Conservation (phyloP, 305 asterid genomes). For the Striga hermonthica region DNA sequence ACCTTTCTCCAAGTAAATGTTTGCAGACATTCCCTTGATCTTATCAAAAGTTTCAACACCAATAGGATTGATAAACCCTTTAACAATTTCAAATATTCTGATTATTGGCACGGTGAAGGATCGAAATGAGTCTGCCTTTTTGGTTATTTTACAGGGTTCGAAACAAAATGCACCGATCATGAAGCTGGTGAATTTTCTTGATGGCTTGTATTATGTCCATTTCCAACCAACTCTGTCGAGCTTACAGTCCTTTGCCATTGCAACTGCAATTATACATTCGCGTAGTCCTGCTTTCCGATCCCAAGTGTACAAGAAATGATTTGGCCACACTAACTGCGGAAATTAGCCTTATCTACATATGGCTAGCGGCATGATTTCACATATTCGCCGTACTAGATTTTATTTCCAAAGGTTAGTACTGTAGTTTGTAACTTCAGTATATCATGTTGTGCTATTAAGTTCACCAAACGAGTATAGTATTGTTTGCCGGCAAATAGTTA, state of each 20-base stretch:
- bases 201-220: slow-evolving; percentile 62
- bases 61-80: not conserved
- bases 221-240: slow-evolving; percentile 69
- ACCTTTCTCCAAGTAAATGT: not conserved
- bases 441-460: not conserved
- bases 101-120: not conserved
- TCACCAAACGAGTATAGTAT: not conserved
- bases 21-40: not conserved
- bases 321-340: not conserved
- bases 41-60: not conserved
- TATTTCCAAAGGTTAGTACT: not conserved
- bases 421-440: not conserved
- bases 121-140: slow-evolving; percentile 1
- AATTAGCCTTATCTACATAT: not conserved
- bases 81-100: not conserved
- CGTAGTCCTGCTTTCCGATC: slow-evolving; percentile 51
- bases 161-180: slow-evolving; percentile 51
- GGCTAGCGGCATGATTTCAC: not conserved
- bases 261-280: slow-evolving; percentile 71
- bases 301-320: slow-evolving; percentile 42
- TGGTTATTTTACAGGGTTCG: slow-evolving; percentile 55
- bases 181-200: slow-evolving; percentile 75
- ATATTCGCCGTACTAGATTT: not conserved
- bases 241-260: slow-evolving; percentile 77
- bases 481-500: not conserved